Base-by-base conservation (phyloP, 164 flowering plant genomes). In the Aristolochia californica region DNA sequence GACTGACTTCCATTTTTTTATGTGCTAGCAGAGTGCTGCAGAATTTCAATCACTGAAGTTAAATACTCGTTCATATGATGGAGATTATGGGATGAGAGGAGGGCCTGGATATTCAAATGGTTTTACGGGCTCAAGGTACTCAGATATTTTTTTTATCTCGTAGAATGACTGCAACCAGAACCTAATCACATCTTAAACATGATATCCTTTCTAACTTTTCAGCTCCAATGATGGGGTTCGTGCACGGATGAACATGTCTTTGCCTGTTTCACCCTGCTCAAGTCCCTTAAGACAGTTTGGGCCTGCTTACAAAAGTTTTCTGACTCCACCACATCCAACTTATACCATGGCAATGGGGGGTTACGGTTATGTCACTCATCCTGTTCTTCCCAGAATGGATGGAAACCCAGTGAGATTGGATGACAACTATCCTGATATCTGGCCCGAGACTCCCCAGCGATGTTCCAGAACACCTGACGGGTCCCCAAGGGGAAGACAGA, bases 241-340 rank as follows among this genome's bases (percentile, higher is more conserved):
- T 28, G 16, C 55, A 1, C 68, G 75, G 53, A 34, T 54, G 61
- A 72, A 68, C 58, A 49, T 62, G 58, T 72, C 75, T 26, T 52
- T 68, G 48, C 75, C 72, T 1, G 72, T 72, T 20, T 68, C 70
- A 40, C 75, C 75, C 14, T 62, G 69, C 52, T 65, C 75, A 53
- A 72, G 75, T 55, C 75, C 75, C 48, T 47, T 72, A 52, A 54
- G 66, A 48, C 77, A 73, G 14, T 48, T 58, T 34, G 84, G 78
- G 49, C 66, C 82, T 1, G 64, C 81, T 16, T 68, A 74, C 53
- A 71, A 53, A 64, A 85, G 75, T 62, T 76, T 69, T 48, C 75
- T 81, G 18, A 82, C 97, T 30, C 91, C 95, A 60, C 90, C 84
- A 43, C 88, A 81, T 66, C 83, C 85, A 20, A 24, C 75, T 55